Conservation (phyloP, 2,329 filamentous ascomycete genomes). For the Thermoascus crustaceus region DNA sequence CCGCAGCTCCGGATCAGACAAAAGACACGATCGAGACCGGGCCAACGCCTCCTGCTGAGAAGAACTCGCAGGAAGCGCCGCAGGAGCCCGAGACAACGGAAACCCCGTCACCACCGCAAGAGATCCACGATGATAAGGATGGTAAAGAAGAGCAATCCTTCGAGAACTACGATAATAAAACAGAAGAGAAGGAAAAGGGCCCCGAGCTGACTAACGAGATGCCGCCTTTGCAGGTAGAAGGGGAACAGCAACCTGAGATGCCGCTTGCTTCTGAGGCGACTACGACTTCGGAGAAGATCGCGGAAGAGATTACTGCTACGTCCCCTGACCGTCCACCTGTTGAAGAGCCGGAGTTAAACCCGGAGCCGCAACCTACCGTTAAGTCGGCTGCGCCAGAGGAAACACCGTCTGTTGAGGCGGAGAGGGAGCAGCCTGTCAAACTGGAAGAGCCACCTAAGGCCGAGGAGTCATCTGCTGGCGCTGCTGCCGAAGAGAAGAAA, state of each 20-base stretch:
- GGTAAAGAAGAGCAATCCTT: conserved; percentile 40
- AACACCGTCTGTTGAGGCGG: neutral
- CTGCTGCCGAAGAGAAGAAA: conserved; percentile 4
- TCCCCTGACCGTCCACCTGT: neutral
- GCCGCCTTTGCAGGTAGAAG: conserved; percentile 37
- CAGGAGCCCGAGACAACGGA: conserved; percentile 12
- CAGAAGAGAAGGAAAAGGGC: conserved; percentile 28
- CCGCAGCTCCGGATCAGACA: too few relatives aligned
- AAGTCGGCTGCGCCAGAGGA: too few relatives aligned
- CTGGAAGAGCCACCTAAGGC: neutral
- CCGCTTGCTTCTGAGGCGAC: too few relatives aligned
- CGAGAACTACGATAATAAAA: conserved; percentile 29
- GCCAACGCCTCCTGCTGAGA: conserved; percentile 9
- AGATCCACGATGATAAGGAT: conserved; percentile 31
- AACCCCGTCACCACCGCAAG: conserved; percentile 18
- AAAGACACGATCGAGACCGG: conserved; percentile 10
- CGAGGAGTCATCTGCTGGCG: neutral
- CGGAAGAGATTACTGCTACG: neutral
- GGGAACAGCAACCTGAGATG: conserved; percentile 25
- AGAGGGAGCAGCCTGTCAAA: neutral
- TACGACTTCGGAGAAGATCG: neutral
- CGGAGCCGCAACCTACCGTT: neutral
- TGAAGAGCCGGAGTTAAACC: neutral
- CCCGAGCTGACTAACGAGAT: conserved; percentile 38
- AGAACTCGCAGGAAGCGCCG: conserved; percentile 15